Evolutionary conservation across 768 basidiomycete species (phyloP).

Genomic region (Xanthoconium purpureum): DNA sequence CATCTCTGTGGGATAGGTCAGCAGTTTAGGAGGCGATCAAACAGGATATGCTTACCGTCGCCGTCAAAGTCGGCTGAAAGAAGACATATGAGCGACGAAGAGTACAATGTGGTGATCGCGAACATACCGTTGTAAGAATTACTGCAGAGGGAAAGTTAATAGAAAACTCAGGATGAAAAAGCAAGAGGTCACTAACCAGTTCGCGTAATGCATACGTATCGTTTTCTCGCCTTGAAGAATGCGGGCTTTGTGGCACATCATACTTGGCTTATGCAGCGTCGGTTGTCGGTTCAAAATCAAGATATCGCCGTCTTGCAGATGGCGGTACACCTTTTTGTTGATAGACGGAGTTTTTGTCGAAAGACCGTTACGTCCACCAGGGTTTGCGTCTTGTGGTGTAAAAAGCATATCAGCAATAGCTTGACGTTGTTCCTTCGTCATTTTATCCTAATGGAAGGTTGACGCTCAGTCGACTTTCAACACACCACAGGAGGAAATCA

Average conservation of each 20-base stretch:
- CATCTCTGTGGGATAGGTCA: conserved; percentile 66
- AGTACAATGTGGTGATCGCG: conserved; percentile 1
- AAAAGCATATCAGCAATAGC: conserved; percentile 94
- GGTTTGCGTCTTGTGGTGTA: conserved; percentile 76
- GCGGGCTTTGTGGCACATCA: conserved; percentile 97
- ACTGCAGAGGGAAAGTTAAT: conserved; percentile 40
- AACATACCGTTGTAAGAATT: conserved; percentile 93
- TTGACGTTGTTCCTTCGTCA: conserved; percentile 84
- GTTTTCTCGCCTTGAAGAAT: conserved; percentile 96
- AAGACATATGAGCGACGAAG: conserved; percentile 6
- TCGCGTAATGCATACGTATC: conserved; percentile 99
- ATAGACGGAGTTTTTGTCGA: conserved; percentile 74
- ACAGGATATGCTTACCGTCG: conserved; percentile 54
- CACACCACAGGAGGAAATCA: conserved; percentile 28
- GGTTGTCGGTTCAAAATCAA: conserved; percentile 97
- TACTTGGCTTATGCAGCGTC: conserved; percentile 97
- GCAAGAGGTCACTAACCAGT: conserved; percentile 63
- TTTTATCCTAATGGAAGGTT: conserved; percentile 59
- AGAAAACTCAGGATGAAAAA: not conserved
- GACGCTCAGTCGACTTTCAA: conserved; percentile 1
- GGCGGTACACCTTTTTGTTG: conserved; percentile 97
- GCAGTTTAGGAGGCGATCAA: not conserved
- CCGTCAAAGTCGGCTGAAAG: conserved; percentile 81
- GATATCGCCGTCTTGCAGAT: conserved; percentile 91
- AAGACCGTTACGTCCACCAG: conserved; percentile 49